Percentiles rank a stretch among this genome's conserved stretches.
phyloP scores from a whole-genome alignment of 2,329 filamentous ascomycete genomes.

The Coleophoma crateriformis region DNA sequence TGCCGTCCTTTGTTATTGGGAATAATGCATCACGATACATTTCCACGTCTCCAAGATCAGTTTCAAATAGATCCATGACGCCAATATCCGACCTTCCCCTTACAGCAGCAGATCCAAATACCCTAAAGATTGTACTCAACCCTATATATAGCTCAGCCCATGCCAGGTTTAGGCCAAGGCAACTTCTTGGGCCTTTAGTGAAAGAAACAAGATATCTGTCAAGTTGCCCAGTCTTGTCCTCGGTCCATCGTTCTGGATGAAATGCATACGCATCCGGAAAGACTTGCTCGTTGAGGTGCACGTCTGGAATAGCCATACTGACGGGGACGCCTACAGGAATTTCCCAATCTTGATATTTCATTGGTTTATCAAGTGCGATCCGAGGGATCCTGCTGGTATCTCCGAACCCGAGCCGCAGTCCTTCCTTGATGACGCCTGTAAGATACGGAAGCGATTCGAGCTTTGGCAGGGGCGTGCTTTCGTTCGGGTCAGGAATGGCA shows the following conservation, averaged over 20 bases:
- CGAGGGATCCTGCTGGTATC: conserved; percentile 20
- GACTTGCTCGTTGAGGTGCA: conserved; percentile 25
- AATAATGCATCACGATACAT: conserved; percentile 10
- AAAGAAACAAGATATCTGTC: conserved; percentile 29
- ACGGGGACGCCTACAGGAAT: conserved; percentile 1
- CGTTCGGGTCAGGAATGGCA: conserved; percentile 2
- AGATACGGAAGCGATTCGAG: conserved; percentile 21
- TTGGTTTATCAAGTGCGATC: conserved; percentile 10
- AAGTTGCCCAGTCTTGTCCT: conserved; percentile 8
- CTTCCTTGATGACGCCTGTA: conserved; percentile 24
- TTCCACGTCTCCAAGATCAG: conserved; percentile 17
- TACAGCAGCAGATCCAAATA: conserved; percentile 9
- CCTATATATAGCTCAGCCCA: conserved; percentile 16
- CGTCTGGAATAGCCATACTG: conserved; percentile 25
- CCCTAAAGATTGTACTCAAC: conserved; percentile 8
- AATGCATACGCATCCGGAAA: conserved; percentile 29
- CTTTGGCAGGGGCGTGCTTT: conserved; percentile 4
- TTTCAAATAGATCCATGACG: conserved; percentile 21
- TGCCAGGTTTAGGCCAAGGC: conserved; percentile 12
- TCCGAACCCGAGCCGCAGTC: conserved; percentile 22
- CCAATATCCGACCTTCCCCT: background rate
- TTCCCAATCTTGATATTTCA: conserved; percentile 3
- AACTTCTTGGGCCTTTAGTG: conserved; percentile 5
- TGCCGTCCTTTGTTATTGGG: conserved; percentile 6
- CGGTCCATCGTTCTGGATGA: conserved; percentile 28